Evolutionary conservation across 169 alveolate species (phyloP).

Genomic region (Plasmodium relictum): DNA sequence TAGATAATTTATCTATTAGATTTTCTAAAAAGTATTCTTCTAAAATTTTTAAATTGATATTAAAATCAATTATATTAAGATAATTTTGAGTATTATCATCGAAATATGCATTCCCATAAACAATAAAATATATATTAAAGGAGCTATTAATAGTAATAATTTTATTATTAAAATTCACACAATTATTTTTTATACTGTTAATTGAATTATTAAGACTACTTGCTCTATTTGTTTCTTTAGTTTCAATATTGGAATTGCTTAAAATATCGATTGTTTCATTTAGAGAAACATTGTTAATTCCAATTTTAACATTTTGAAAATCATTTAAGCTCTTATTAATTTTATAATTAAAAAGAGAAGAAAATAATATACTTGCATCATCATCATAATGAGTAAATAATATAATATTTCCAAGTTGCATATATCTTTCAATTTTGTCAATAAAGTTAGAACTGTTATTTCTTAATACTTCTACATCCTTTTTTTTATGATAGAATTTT

Average conservation of each 20-base stretch:
- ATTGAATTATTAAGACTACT: not conserved
- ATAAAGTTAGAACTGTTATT: constrained; percentile 67
- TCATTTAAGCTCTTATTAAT: constrained; percentile 25
- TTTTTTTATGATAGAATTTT: constrained; percentile 55
- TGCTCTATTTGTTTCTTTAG: not conserved
- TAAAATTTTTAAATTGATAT: constrained; percentile 49
- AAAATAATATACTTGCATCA: constrained; percentile 44
- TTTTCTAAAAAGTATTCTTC: constrained; percentile 68
- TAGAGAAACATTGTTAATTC: not conserved
- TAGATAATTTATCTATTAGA: constrained; percentile 44
- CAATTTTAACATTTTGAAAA: constrained; percentile 5
- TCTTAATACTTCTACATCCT: constrained; percentile 57
- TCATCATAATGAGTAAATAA: constrained; percentile 71
- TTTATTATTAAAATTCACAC: constrained; percentile 69
- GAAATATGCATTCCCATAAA: constrained; percentile 31
- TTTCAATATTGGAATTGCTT: not conserved
- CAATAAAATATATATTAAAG: constrained; percentile 66
- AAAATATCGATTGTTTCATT: not conserved
- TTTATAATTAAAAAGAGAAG: constrained; percentile 51
- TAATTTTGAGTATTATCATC: constrained; percentile 61
- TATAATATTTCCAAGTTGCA: constrained; percentile 62
- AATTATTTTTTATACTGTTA: constrained; percentile 21
- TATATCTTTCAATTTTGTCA: constrained; percentile 59
- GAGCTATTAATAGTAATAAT: constrained; percentile 25
- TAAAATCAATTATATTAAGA: constrained; percentile 53